phyloP scores from a whole-genome alignment of 2,329 filamentous ascomycete species.

The Saccharata proteae region DNA sequence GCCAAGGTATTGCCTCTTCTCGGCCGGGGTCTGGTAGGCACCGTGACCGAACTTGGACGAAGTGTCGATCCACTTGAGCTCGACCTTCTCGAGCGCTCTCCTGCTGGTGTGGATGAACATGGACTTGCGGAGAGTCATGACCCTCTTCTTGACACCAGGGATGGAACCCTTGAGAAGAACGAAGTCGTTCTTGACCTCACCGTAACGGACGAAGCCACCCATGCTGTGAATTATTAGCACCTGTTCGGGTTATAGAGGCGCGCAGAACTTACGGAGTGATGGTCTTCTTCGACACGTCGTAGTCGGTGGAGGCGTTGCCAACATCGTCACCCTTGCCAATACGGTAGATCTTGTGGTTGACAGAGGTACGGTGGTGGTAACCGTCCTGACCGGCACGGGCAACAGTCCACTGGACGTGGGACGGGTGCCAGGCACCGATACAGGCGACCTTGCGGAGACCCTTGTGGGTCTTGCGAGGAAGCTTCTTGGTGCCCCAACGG shows the following conservation, averaged over 20 bases:
- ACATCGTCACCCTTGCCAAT: constrained; percentile 88
- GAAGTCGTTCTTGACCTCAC: constrained; percentile 99
- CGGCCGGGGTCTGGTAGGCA: constrained; percentile 94
- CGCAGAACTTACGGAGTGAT: constrained; percentile 84
- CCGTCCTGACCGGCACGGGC: constrained; percentile 98
- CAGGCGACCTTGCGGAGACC: constrained; percentile 99
- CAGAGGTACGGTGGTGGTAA: constrained; percentile 99
- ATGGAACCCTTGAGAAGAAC: constrained; percentile 95
- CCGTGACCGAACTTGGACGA: constrained; percentile 99
- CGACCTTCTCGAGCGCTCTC: constrained; percentile 95
- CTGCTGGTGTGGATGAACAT: constrained; percentile 96
- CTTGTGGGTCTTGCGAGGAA: constrained; percentile 99
- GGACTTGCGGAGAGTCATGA: constrained; percentile 97
- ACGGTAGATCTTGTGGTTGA: constrained; percentile 99
- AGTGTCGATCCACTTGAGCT: constrained; percentile 99
- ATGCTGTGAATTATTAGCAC: constrained; percentile 50
- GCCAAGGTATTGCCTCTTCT: constrained; percentile 97
- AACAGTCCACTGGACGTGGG: constrained; percentile 99
- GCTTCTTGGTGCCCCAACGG: constrained; percentile 99
- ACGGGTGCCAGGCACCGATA: constrained; percentile 99
- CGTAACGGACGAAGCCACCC: constrained; percentile 98
- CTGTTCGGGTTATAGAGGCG: neutral
- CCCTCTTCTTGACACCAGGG: constrained; percentile 97
- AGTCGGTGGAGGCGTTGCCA: constrained; percentile 85
- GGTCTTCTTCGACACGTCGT: constrained; percentile 97